phyloP scores from a whole-genome alignment of 2,329 filamentous ascomycete genomes.

The Trichophyton simii region DNA sequence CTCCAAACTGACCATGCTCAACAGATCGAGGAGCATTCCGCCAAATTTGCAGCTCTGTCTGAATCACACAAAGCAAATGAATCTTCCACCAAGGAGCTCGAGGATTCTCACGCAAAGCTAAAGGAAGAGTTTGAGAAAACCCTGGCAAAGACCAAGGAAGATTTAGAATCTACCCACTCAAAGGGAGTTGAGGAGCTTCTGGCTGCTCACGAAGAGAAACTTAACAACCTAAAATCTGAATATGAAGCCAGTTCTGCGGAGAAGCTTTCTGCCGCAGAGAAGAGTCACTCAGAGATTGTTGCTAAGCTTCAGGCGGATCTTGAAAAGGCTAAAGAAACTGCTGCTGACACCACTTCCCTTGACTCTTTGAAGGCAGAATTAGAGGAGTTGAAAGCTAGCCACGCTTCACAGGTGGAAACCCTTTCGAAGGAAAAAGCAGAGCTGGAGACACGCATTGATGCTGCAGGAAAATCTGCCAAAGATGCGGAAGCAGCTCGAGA shows the following conservation, averaged over 20 bases:
- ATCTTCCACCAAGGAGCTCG: slow-evolving; percentile 24
- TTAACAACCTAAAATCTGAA: slow-evolving; percentile 26
- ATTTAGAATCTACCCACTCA: slow-evolving; percentile 28
- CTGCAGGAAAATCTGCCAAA: not conserved
- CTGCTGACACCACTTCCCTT: slow-evolving; percentile 26
- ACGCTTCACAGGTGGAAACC: slow-evolving; percentile 37
- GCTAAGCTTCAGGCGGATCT: slow-evolving; percentile 25
- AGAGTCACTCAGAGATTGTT: slow-evolving; percentile 25
- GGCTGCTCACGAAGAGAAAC: slow-evolving; percentile 28
- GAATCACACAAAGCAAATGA: slow-evolving; percentile 19
- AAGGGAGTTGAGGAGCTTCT: slow-evolving; percentile 31
- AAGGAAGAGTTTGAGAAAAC: slow-evolving; percentile 28
- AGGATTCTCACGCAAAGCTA: slow-evolving; percentile 23
- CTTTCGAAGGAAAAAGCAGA: slow-evolving; percentile 32
- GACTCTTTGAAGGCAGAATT: slow-evolving; percentile 31
- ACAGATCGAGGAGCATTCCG: slow-evolving; percentile 18
- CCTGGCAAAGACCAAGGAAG: slow-evolving; percentile 23
- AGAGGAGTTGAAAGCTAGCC: slow-evolving; percentile 45
- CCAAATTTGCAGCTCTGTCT: slow-evolving; percentile 21
- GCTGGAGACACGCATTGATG: slow-evolving; percentile 20
- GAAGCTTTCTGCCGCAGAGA: slow-evolving; percentile 26
- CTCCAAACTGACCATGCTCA: slow-evolving; percentile 13
- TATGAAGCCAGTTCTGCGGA: slow-evolving; percentile 25
- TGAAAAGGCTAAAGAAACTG: slow-evolving; percentile 23
- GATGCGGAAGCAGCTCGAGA: not conserved